Conservation (phyloP, 441 rosid species). For the Corymbia citriodora region DNA sequence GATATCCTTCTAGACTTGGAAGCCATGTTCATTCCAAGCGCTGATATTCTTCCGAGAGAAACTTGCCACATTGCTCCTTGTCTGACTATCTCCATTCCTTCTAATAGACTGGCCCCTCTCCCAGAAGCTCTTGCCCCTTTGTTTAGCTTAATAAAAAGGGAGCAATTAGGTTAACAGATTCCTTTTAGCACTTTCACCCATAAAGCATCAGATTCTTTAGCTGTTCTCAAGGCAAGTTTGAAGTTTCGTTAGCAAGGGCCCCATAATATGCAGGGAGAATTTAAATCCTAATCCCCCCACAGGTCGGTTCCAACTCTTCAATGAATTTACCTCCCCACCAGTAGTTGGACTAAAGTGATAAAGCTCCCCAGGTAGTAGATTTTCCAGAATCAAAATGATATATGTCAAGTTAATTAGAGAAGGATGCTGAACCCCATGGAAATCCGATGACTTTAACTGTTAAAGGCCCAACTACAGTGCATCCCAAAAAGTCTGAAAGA, state of each 20-base stretch:
- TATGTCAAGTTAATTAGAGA: too few species aligned
- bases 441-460: too few species aligned
- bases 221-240: background rate
- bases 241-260: background rate
- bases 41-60: background rate
- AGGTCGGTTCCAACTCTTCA: too few species aligned
- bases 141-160: background rate
- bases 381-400: too few species aligned
- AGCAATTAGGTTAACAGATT: background rate
- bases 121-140: background rate
- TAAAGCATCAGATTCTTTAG: background rate
- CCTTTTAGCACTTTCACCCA: background rate
- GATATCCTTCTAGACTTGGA: background rate
- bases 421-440: too few species aligned
- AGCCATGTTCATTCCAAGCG: background rate
- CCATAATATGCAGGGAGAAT: background rate
- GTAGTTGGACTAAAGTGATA: too few species aligned
- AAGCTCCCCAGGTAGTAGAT: too few species aligned
- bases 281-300: background rate
- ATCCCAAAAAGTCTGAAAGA: too few species aligned
- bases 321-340: too few species aligned
- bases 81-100: background rate
- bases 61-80: background rate
- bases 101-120: background rate
- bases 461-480: too few species aligned